These are phyloP conservation scores for Cyberlindnera mississippiensis DNA, from an alignment of 805 yeast genomes.

Conservation along the genomic window DNA sequence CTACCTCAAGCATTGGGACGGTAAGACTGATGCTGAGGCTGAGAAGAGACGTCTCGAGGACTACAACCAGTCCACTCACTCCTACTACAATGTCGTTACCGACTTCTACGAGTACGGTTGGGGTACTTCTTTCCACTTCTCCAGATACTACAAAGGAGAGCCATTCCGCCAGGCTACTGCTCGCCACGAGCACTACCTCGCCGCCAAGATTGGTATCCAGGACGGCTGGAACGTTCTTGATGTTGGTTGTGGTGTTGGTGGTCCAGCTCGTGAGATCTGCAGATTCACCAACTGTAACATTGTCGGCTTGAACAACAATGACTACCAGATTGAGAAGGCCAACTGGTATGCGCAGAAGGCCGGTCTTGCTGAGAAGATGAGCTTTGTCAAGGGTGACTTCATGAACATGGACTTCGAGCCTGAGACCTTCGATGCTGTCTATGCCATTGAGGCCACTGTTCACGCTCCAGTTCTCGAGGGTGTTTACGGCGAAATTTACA, in stretches of 20 bases:
- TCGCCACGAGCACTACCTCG: slow-evolving; percentile 94
- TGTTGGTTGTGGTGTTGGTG: slow-evolving; percentile 99
- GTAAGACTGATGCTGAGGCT: slow-evolving; percentile 70
- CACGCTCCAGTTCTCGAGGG: slow-evolving; percentile 97
- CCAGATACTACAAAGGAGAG: slow-evolving; percentile 91
- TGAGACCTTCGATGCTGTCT: slow-evolving; percentile 90
- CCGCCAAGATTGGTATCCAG: slow-evolving; percentile 75
- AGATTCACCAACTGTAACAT: slow-evolving; percentile 85
- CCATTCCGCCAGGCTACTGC: slow-evolving; percentile 92
- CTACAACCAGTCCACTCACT: slow-evolving; percentile 88
- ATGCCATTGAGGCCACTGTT: slow-evolving; percentile 97
- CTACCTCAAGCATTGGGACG: slow-evolving; percentile 97
- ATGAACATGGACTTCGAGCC: slow-evolving; percentile 98
- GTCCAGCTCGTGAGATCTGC: slow-evolving; percentile 95
- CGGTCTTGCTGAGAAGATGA: slow-evolving; percentile 67
- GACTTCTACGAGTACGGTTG: slow-evolving; percentile 99
- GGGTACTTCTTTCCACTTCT: slow-evolving; percentile 98
- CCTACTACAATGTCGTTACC: slow-evolving; percentile 94
- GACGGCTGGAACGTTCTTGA: slow-evolving; percentile 87
- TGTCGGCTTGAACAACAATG: slow-evolving; percentile 94
- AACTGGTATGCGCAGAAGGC: slow-evolving; percentile 67
- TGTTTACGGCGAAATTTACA: slow-evolving; percentile 90
- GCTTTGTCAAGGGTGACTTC: slow-evolving; percentile 94
- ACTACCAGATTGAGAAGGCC: slow-evolving; percentile 93
- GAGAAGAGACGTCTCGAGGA: slow-evolving; percentile 72